These are phyloP conservation scores for Phytophthora cactorum DNA, from an alignment of 352 stramenopile species.

Conservation along the genomic window DNA sequence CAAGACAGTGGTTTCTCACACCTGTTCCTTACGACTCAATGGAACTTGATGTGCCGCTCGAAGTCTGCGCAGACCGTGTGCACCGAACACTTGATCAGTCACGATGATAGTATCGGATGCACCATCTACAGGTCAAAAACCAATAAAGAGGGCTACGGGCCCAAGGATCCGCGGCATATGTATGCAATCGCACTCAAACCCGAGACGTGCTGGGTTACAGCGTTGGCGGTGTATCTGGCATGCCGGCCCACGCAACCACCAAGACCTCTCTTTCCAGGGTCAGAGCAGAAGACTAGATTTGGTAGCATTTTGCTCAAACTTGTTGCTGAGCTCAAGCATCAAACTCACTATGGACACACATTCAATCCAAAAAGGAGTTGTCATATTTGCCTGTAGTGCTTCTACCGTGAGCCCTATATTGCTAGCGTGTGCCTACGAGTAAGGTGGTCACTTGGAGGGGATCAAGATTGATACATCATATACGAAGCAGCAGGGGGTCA, in stretches of 20 bases:
- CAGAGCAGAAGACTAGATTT: slow-evolving; percentile 2
- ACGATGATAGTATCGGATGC: too few species aligned
- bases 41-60: too few species aligned
- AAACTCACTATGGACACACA: not conserved
- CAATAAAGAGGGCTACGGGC: too few species aligned
- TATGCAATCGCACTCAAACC: slow-evolving; percentile 5
- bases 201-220: slow-evolving; percentile 8
- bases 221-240: slow-evolving; percentile 4
- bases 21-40: slow-evolving; percentile 3
- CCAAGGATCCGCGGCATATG: too few species aligned
- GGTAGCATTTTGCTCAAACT: not conserved
- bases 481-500: not conserved
- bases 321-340: not conserved
- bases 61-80: too few species aligned
- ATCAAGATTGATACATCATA: not conserved
- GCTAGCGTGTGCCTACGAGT: not conserved
- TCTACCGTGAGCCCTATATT: not conserved
- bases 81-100: too few species aligned
- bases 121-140: too few species aligned
- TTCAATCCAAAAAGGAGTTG: not conserved
- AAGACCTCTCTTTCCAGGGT: slow-evolving; percentile 8
- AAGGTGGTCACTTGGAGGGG: not conserved
- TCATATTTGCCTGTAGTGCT: not conserved
- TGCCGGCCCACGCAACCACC: not conserved
- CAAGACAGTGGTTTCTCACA: slow-evolving; percentile 22